Evolutionary conservation across 202 grass and related monocot genomes (phyloP).

Genomic region (Dendrocalamus latiflorus): DNA sequence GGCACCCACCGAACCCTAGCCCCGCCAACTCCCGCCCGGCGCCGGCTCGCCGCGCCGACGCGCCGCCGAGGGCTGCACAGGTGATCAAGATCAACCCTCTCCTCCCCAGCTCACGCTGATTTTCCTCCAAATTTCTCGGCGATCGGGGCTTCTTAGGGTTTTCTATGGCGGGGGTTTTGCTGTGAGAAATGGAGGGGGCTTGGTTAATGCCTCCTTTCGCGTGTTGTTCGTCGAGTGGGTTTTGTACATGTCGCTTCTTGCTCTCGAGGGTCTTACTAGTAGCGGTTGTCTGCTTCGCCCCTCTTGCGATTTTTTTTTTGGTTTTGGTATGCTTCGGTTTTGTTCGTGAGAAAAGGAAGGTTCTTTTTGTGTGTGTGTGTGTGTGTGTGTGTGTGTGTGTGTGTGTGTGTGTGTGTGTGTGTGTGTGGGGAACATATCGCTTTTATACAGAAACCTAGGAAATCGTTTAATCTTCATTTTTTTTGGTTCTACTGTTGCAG

Average conservation of each 20-base stretch:
- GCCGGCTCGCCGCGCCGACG: not conserved
- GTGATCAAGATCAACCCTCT: not conserved
- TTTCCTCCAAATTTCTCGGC: not conserved
- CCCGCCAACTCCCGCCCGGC: not conserved
- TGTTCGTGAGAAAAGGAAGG: not conserved
- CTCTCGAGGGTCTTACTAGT: not conserved
- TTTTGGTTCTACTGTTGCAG: slow-evolving; percentile 24
- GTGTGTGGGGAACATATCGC: not conserved
- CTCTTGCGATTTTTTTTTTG: not conserved
- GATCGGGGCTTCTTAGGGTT: slow-evolving; percentile 22
- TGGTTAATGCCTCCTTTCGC: not conserved
- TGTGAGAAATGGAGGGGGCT: too few relatives aligned
- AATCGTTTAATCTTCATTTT: not conserved
- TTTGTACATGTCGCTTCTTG: not conserved
- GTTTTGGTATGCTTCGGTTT: not conserved
- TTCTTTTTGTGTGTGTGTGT: not conserved
- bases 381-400: too few relatives aligned
- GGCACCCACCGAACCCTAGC: not conserved
- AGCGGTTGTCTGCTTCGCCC: not conserved
- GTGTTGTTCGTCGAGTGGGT: not conserved
- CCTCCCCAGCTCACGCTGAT: not conserved
- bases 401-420: too few relatives aligned
- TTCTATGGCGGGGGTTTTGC: not conserved
- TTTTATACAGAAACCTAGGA: not conserved
- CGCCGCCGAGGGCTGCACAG: not conserved